These are phyloP conservation scores for Picea glauca DNA, from an alignment of 75 land plant genomes.

Conservation along the genomic window DNA sequence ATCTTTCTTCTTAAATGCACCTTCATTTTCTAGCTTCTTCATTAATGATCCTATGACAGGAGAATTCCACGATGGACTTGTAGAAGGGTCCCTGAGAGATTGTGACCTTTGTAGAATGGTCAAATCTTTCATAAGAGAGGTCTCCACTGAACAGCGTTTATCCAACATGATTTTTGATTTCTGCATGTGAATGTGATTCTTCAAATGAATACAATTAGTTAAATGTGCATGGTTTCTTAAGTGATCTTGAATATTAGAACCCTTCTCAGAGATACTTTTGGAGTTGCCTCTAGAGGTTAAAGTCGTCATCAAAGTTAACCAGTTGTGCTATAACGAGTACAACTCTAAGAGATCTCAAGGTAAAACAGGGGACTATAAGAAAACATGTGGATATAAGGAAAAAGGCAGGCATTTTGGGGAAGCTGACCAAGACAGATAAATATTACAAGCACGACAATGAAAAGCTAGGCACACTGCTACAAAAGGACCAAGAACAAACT, in stretches of 20 bases:
- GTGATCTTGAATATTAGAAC: conserved; percentile 55
- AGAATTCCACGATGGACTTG: background rate
- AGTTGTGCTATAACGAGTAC: background rate
- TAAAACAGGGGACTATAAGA: background rate
- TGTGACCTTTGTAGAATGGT: conserved; percentile 62
- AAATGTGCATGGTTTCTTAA: conserved; percentile 73
- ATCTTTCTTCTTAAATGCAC: background rate
- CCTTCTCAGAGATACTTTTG: conserved; percentile 39
- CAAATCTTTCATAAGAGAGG: conserved; percentile 69
- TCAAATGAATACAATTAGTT: conserved; percentile 91
- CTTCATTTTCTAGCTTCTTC: conserved; percentile 27
- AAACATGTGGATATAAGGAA: conserved; percentile 1
- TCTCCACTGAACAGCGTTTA: conserved; percentile 17
- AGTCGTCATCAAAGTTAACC: conserved; percentile 26
- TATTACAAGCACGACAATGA: conserved; percentile 4
- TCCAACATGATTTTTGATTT: conserved; percentile 42
- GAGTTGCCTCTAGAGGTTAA: conserved; percentile 15
- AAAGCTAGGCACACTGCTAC: background rate
- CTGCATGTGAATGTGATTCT: conserved; percentile 75
- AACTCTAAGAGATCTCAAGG: conserved; percentile 1
- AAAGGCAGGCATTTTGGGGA: conserved; percentile 1
- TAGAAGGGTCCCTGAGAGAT: conserved; percentile 73
- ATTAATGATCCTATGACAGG: conserved; percentile 29
- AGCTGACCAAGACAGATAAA: conserved; percentile 3
- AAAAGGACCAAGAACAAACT: background rate